These are phyloP conservation scores for Botryotinia convoluta DNA, from an alignment of 2,329 filamentous ascomycete genomes.

Conservation along the genomic window DNA sequence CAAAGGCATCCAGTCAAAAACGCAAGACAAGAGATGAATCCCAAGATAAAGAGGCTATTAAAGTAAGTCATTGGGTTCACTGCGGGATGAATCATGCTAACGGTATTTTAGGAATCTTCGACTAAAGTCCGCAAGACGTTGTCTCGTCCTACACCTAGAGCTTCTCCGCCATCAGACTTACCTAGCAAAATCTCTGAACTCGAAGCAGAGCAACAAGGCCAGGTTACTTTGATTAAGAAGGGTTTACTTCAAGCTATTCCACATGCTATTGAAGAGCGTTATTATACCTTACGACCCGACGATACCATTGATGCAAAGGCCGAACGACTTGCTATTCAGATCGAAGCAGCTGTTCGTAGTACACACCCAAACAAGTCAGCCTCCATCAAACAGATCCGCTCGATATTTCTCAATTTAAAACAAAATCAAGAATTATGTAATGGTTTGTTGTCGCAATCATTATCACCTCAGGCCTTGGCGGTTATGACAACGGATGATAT, in stretches of 20 bases:
- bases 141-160: conserved; percentile 43
- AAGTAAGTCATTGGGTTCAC: conserved; percentile 41
- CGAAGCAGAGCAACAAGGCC: conserved; percentile 61
- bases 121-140: conserved; percentile 55
- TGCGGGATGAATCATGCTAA: conserved; percentile 13
- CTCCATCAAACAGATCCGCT: conserved; percentile 65
- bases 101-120: conserved; percentile 41
- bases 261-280: conserved; percentile 63
- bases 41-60: conserved; percentile 48
- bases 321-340: conserved; percentile 69
- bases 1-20: conserved; percentile 39
- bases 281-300: conserved; percentile 61
- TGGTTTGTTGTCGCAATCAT: conserved; percentile 67
- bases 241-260: conserved; percentile 65
- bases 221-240: conserved; percentile 69
- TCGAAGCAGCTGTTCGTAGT: conserved; percentile 69
- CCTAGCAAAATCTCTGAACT: conserved; percentile 53
- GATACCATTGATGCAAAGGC: conserved; percentile 63
- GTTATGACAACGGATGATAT: conserved; percentile 88
- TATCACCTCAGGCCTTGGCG: conserved; percentile 75
- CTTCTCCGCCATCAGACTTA: conserved; percentile 43
- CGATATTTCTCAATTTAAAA: conserved; percentile 83
- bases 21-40: conserved; percentile 51
- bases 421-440: conserved; percentile 76
- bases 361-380: conserved; percentile 52